These are phyloP conservation scores for Aphanocladium album DNA, from an alignment of 2,329 filamentous ascomycete genomes.

Conservation along the genomic window DNA sequence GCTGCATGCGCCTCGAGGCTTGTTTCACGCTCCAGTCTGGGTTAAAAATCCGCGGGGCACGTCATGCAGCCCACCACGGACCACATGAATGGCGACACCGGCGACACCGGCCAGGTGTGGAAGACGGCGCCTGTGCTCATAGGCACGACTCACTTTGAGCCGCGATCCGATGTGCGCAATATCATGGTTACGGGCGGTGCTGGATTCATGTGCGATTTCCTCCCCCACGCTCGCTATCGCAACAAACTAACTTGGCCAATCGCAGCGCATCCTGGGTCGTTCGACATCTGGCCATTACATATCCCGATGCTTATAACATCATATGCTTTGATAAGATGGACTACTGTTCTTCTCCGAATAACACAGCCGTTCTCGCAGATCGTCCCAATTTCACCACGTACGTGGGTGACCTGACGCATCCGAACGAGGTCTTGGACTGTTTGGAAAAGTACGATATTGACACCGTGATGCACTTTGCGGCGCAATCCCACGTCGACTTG, in stretches of 20 bases:
- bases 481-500: slow-evolving; percentile 78
- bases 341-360: slow-evolving; percentile 76
- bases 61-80: neutral
- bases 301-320: slow-evolving; percentile 69
- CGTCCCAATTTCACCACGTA: slow-evolving; percentile 73
- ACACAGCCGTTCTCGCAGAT: slow-evolving; percentile 63
- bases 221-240: neutral
- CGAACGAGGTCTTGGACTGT: slow-evolving; percentile 63
- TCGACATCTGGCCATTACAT: slow-evolving; percentile 69
- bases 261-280: slow-evolving; percentile 75
- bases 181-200: slow-evolving; percentile 82
- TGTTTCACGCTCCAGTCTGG: neutral
- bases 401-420: slow-evolving; percentile 72
- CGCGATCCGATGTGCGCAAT: slow-evolving; percentile 65
- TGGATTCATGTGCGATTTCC: slow-evolving; percentile 68
- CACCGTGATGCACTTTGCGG: slow-evolving; percentile 78
- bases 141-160: slow-evolving; percentile 66
- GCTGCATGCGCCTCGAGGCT: neutral
- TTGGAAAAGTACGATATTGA: slow-evolving; percentile 69
- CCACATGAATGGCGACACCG: slow-evolving; percentile 35
- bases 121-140: slow-evolving; percentile 64
- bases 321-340: slow-evolving; percentile 82
- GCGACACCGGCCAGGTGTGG: slow-evolving; percentile 46
- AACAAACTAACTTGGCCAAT: slow-evolving; percentile 10
- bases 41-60: neutral